Conservation (phyloP, 768 basidiomycete genomes). For the Russula lepida region DNA sequence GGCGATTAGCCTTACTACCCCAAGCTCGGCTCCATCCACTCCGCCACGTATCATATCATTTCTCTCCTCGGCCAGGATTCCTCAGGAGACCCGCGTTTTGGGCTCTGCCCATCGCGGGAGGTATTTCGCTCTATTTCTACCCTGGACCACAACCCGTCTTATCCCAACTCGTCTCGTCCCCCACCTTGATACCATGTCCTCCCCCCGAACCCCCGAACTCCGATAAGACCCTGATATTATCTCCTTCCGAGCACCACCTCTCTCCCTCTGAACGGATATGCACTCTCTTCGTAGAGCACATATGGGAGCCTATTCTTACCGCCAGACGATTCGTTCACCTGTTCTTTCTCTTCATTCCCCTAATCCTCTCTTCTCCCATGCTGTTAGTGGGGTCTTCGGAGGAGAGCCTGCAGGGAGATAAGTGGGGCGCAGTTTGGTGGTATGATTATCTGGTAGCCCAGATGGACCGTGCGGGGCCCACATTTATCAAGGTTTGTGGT, state of each 20-base stretch:
- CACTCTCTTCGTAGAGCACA: slow-evolving; percentile 41
- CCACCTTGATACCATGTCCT: slow-evolving; percentile 40
- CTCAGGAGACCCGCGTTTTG: slow-evolving; percentile 34
- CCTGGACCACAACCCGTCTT: slow-evolving; percentile 37
- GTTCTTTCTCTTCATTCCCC: slow-evolving; percentile 77
- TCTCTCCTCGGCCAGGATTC: slow-evolving; percentile 27
- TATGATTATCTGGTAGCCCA: slow-evolving; percentile 78
- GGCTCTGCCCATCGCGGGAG: slow-evolving; percentile 51
- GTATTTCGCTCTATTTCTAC: slow-evolving; percentile 42
- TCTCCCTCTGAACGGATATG: slow-evolving; percentile 39
- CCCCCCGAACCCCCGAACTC: slow-evolving; percentile 14
- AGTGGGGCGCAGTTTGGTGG: slow-evolving; percentile 97
- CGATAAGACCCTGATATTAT: slow-evolving; percentile 41
- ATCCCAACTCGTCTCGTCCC: slow-evolving; percentile 43
- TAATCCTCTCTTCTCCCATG: slow-evolving; percentile 78
- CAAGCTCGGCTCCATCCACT: slow-evolving; percentile 2
- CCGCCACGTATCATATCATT: slow-evolving; percentile 30
- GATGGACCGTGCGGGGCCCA: slow-evolving; percentile 95
- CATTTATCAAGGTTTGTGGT: slow-evolving; percentile 80
- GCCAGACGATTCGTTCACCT: slow-evolving; percentile 77
- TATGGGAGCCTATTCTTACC: slow-evolving; percentile 85
- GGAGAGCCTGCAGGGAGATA: slow-evolving; percentile 54
- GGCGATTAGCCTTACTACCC: slow-evolving; percentile 23
- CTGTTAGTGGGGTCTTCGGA: slow-evolving; percentile 58
- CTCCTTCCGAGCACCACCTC: slow-evolving; percentile 56